phyloP scores from a whole-genome alignment of 352 stramenopile species.

The Phytophthora sp. region DNA sequence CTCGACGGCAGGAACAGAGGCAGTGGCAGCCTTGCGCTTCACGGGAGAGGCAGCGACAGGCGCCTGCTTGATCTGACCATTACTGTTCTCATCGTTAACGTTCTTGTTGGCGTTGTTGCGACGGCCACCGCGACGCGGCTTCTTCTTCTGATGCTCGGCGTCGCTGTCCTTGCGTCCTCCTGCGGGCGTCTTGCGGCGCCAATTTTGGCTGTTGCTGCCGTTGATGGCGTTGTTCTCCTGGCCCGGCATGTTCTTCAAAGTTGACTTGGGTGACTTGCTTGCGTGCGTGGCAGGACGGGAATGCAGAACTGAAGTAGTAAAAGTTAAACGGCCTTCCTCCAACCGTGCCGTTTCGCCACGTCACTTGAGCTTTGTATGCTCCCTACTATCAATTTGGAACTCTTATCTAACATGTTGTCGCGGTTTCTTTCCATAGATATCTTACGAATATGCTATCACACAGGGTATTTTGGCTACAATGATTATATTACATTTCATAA shows the following conservation, averaged over 20 bases:
- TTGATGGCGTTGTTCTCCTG: slow-evolving; percentile 30
- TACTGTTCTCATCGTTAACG: slow-evolving; percentile 6
- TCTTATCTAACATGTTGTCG: slow-evolving; percentile 9
- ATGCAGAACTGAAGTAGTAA: slow-evolving; percentile 16
- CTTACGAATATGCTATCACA: slow-evolving; percentile 2
- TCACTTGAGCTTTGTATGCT: slow-evolving; percentile 34
- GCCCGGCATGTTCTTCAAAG: slow-evolving; percentile 22
- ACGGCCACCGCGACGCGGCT: slow-evolving; percentile 50
- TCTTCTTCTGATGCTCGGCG: slow-evolving; percentile 64
- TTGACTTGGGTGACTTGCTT: slow-evolving; percentile 10
- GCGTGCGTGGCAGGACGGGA: slow-evolving; percentile 12
- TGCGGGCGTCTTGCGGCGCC: slow-evolving; percentile 41
- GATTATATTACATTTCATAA: too few species aligned
- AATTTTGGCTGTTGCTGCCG: slow-evolving; percentile 33
- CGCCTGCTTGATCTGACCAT: background rate
- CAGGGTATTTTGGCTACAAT: too few species aligned
- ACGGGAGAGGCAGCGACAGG: slow-evolving; percentile 12
- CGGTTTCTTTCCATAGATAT: slow-evolving; percentile 31
- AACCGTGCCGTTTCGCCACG: slow-evolving; percentile 19
- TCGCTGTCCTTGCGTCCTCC: slow-evolving; percentile 48
- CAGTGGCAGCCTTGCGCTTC: slow-evolving; percentile 13
- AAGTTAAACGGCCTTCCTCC: slow-evolving; percentile 26
- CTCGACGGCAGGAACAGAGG: background rate
- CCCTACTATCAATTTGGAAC: background rate
- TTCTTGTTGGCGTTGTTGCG: slow-evolving; percentile 38